A percentile compares a stretch with the other conserved stretches of the same genome.
Evolutionary conservation across 306 rosid genomes (phyloP).

Genomic region (Acacia crassicarpa): DNA sequence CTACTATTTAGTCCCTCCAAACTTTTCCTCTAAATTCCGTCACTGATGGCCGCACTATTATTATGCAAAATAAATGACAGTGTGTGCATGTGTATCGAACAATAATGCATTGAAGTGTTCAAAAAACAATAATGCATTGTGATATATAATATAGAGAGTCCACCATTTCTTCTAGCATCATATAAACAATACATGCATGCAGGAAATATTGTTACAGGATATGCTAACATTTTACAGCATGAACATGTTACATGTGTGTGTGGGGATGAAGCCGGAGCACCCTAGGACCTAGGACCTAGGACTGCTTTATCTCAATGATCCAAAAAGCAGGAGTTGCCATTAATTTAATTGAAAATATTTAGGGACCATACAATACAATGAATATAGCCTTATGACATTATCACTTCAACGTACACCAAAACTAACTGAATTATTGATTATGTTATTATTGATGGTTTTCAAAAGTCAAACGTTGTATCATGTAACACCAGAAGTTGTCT

Average conservation of each 20-base stretch:
- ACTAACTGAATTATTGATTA: too few species aligned
- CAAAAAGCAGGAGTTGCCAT: neutral
- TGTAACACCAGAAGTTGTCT: conserved; percentile 8
- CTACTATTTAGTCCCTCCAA: too few species aligned
- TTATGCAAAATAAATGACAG: too few species aligned
- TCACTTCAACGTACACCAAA: neutral
- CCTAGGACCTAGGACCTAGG: neutral
- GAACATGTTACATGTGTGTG: too few species aligned
- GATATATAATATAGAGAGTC: neutral
- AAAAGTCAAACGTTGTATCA: conserved; percentile 30
- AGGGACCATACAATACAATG: neutral
- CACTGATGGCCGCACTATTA: too few species aligned
- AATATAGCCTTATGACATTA: neutral
- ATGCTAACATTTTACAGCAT: neutral
- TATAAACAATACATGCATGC: neutral
- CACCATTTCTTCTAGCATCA: neutral
- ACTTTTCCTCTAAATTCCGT: too few species aligned
- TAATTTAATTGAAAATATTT: too few species aligned
- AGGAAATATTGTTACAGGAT: neutral
- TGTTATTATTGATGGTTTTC: neutral
- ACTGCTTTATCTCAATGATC: neutral
- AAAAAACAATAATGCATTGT: too few species aligned
- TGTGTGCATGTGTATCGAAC: too few species aligned
- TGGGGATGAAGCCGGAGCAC: neutral
- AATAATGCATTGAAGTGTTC: too few species aligned